Evolutionary conservation across 805 yeast species (phyloP).

Genomic region (Wickerhamomyces tratensis): DNA sequence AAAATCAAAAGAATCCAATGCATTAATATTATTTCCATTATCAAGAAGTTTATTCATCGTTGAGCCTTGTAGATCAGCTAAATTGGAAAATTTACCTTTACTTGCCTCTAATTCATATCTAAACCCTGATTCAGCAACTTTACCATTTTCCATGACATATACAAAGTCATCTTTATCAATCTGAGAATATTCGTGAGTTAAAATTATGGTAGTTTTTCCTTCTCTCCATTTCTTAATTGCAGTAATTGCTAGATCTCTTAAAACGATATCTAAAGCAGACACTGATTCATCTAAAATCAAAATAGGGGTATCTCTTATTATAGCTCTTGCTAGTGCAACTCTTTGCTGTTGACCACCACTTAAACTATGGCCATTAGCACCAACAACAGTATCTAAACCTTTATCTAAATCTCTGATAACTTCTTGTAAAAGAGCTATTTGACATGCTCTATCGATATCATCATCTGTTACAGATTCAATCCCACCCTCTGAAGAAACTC

Average conservation of each 20-base stretch:
- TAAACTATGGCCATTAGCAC: conserved; percentile 35
- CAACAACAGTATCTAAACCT: conserved; percentile 46
- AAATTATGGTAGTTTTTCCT: conserved; percentile 65
- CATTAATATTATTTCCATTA: not conserved
- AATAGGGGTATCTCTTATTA: conserved; percentile 61
- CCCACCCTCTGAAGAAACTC: conserved; percentile 12
- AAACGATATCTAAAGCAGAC: conserved; percentile 62
- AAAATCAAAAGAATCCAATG: not conserved
- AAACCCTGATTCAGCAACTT: conserved; percentile 34
- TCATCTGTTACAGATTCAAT: conserved; percentile 14
- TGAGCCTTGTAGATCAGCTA: conserved; percentile 10
- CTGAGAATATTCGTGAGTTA: conserved; percentile 68
- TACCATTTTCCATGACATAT: conserved; percentile 50
- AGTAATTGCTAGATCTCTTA: conserved; percentile 35
- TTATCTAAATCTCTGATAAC: conserved; percentile 38
- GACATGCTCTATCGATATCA: conserved; percentile 33
- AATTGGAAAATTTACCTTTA: conserved; percentile 9
- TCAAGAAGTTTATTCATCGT: conserved; percentile 1
- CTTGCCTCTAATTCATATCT: conserved; percentile 22
- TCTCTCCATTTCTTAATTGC: conserved; percentile 50
- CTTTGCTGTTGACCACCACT: conserved; percentile 93
- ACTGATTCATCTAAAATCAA: conserved; percentile 80
- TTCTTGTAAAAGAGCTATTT: conserved; percentile 41
- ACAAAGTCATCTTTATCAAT: conserved; percentile 51
- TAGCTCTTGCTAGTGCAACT: conserved; percentile 78